A percentile compares a stretch with the other conserved stretches of the same genome.
phyloP scores from a whole-genome alignment of 352 stramenopile species.

The Pythium graminicola region DNA sequence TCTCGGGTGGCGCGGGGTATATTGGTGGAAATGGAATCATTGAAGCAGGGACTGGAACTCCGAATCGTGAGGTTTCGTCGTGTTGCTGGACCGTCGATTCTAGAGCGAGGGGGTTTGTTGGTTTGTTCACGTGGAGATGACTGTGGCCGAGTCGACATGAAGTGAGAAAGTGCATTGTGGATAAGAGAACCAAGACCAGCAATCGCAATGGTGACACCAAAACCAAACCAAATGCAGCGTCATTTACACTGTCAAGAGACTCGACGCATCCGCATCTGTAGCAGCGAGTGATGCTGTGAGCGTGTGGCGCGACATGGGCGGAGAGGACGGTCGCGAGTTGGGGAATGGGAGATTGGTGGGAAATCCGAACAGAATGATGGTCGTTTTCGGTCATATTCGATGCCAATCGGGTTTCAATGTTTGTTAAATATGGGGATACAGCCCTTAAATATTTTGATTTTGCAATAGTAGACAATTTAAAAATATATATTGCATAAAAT shows the following conservation, averaged over 20 bases:
- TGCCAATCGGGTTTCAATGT: slow-evolving; percentile 2
- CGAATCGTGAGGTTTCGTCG: too few relatives aligned
- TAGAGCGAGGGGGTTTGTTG: neutral
- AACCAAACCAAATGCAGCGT: neutral
- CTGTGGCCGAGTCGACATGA: neutral
- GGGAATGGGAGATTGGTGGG: neutral
- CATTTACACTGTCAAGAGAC: slow-evolving; percentile 1
- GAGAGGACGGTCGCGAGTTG: neutral
- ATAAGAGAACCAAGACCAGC: slow-evolving; percentile 1
- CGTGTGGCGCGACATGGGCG: neutral
- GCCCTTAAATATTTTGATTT: neutral
- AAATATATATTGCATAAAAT: neutral
- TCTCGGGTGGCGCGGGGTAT: too few relatives aligned
- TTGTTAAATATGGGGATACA: neutral
- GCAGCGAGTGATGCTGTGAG: neutral
- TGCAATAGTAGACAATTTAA: neutral
- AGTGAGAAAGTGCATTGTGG: slow-evolving; percentile 13
- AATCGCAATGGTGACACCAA: neutral
- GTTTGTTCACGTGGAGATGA: neutral
- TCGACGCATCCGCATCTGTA: neutral
- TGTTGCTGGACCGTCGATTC: neutral
- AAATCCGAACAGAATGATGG: neutral
- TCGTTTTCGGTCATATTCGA: neutral
- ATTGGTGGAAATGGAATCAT: too few relatives aligned
- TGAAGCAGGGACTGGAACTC: too few relatives aligned